Conservation (phyloP, 352 stramenopile species). For the Pythium grandisporangium region DNA sequence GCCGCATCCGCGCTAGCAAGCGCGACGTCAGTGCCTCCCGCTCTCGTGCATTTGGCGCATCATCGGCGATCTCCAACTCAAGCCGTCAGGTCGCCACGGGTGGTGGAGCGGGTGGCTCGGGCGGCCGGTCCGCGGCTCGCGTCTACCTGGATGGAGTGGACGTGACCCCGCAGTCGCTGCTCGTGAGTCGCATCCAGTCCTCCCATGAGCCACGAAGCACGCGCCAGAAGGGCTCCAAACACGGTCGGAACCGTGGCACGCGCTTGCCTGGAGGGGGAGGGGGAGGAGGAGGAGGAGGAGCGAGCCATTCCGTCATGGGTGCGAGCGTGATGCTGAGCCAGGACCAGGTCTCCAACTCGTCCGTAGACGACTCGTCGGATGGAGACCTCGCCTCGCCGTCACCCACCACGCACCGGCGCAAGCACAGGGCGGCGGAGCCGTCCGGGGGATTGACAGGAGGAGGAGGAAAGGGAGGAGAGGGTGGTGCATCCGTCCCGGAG, state of each 20-base stretch:
- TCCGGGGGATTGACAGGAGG: too few species aligned
- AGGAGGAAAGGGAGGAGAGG: too few species aligned
- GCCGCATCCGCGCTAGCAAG: conserved; percentile 27
- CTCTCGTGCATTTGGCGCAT: conserved; percentile 48
- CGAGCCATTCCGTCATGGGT: conserved; percentile 24
- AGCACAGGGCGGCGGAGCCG: too few species aligned
- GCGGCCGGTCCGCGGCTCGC: conserved; percentile 29
- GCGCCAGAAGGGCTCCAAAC: conserved; percentile 6
- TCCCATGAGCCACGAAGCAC: conserved; percentile 14
- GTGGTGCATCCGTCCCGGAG: too few species aligned
- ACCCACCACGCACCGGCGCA: too few species aligned
- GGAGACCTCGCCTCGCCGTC: conserved; percentile 14
- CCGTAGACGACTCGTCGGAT: conserved; percentile 44
- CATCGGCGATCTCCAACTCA: conserved; percentile 54
- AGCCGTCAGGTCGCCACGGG: conserved; percentile 56
- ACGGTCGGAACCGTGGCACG: too few species aligned
- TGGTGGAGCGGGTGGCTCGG: conserved; percentile 24
- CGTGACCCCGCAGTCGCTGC: conserved; percentile 69
- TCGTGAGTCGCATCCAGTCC: conserved; percentile 63
- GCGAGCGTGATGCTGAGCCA: conserved; percentile 45
- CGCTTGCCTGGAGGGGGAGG: conserved; percentile 19
- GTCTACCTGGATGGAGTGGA: conserved; percentile 64
- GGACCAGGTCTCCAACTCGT: conserved; percentile 31
- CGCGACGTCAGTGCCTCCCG: conserved; percentile 39
- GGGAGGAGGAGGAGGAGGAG: conserved; percentile 7